phyloP scores from a whole-genome alignment of 2,329 filamentous ascomycete genomes.

The Purpureocillium takamizusanense region DNA sequence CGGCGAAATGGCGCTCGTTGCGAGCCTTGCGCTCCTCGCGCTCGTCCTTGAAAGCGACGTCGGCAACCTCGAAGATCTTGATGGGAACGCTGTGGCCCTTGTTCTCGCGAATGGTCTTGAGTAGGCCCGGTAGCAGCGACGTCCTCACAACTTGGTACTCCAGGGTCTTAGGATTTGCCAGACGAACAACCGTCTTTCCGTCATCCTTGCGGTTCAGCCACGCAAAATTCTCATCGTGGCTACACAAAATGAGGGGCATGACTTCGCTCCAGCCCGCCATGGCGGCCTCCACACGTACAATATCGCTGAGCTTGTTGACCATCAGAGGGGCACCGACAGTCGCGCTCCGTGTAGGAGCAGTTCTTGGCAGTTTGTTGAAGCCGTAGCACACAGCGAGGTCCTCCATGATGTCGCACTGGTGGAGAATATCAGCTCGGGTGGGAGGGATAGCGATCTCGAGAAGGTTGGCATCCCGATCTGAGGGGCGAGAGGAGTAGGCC shows the following conservation, averaged over 20 bases:
- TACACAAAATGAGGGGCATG: slow-evolving; percentile 92
- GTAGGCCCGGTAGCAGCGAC: slow-evolving; percentile 71
- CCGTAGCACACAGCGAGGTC: slow-evolving; percentile 94
- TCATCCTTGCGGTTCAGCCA: slow-evolving; percentile 90
- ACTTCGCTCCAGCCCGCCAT: slow-evolving; percentile 97
- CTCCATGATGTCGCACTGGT: slow-evolving; percentile 98
- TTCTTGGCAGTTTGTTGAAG: slow-evolving; percentile 89
- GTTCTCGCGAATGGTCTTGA: slow-evolving; percentile 93
- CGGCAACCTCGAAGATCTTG: slow-evolving; percentile 85
- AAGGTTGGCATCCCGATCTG: slow-evolving; percentile 56
- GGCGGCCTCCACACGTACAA: slow-evolving; percentile 78
- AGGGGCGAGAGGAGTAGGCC: slow-evolving; percentile 75
- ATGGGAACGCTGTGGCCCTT: slow-evolving; percentile 82
- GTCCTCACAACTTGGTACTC: slow-evolving; percentile 94
- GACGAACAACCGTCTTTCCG: slow-evolving; percentile 69
- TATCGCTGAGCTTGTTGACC: slow-evolving; percentile 92
- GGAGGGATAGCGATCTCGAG: slow-evolving; percentile 78
- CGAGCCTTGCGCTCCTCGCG: slow-evolving; percentile 73
- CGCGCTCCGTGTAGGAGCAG: slow-evolving; percentile 76
- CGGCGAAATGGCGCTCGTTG: slow-evolving; percentile 94
- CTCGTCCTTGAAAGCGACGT: slow-evolving; percentile 86
- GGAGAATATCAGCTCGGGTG: slow-evolving; percentile 87
- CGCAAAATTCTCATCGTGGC: slow-evolving; percentile 94
- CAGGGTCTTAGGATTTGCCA: slow-evolving; percentile 85
- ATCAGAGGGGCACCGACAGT: slow-evolving; percentile 79